These are phyloP conservation scores for Vaccinium macrocarpon DNA, from an alignment of 148 eudicot species.

Conservation along the genomic window DNA sequence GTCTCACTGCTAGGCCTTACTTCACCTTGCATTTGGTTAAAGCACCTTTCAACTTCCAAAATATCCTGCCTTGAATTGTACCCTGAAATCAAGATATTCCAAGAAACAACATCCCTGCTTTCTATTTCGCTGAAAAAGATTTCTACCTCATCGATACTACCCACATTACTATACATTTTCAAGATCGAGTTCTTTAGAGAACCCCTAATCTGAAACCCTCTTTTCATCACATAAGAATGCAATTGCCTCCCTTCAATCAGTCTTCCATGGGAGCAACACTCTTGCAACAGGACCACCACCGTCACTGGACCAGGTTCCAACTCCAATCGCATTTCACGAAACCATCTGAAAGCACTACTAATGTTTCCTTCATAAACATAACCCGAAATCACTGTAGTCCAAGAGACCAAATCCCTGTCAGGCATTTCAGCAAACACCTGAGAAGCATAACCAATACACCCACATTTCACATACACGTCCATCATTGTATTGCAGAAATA, in stretches of 20 bases:
- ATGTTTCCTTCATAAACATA: slow-evolving; percentile 34
- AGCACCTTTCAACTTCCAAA: slow-evolving; percentile 18
- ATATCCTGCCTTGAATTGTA: slow-evolving; percentile 28
- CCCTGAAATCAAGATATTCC: slow-evolving; percentile 50
- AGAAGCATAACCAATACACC: slow-evolving; percentile 25
- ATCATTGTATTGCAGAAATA: slow-evolving; percentile 35
- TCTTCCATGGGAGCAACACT: slow-evolving; percentile 30
- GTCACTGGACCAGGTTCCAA: slow-evolving; percentile 51
- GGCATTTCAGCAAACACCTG: slow-evolving; percentile 64
- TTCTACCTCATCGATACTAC: slow-evolving; percentile 31
- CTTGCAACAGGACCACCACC: slow-evolving; percentile 47
- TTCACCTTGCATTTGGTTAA: slow-evolving; percentile 35
- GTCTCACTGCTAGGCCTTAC: slow-evolving; percentile 45
- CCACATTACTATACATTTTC: slow-evolving; percentile 34
- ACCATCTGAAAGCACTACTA: slow-evolving; percentile 31
- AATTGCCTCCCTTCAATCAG: slow-evolving; percentile 38
- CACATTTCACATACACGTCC: slow-evolving; percentile 40
- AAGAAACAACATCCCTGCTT: slow-evolving; percentile 46
- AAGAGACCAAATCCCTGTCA: slow-evolving; percentile 56
- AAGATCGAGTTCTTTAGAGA: slow-evolving; percentile 48
- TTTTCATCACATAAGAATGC: slow-evolving; percentile 44
- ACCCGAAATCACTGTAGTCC: slow-evolving; percentile 58
- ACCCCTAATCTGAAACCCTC: slow-evolving; percentile 30
- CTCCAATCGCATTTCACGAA: slow-evolving; percentile 29
- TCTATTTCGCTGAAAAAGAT: slow-evolving; percentile 32